Percentiles rank a stretch among this genome's conserved stretches.
Evolutionary conservation across 2,329 filamentous ascomycete genomes (phyloP).

Genomic region (Neonectria ditissima): DNA sequence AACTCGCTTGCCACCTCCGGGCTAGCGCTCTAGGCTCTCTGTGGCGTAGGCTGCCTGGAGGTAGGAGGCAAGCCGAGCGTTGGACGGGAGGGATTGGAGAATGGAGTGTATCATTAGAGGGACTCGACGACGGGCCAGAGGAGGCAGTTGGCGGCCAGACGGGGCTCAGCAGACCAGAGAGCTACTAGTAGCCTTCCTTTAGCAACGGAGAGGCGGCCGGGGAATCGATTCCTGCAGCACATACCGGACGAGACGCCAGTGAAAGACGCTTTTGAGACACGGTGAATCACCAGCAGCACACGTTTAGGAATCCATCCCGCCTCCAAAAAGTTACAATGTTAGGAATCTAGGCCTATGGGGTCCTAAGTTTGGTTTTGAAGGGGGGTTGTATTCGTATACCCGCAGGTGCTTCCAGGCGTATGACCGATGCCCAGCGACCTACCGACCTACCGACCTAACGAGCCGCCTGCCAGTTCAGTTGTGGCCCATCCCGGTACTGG

Average conservation of each 20-base stretch:
- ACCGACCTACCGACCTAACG: conserved; percentile 2
- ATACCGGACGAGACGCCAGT: not conserved
- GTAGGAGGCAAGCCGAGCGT: not conserved
- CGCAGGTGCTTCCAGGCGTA: not conserved
- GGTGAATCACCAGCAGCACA: conserved; percentile 3
- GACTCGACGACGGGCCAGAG: not conserved
- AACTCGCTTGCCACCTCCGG: conserved; percentile 1
- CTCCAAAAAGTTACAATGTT: conserved; percentile 14
- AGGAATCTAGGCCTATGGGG: conserved; percentile 19
- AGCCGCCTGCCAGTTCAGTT: conserved; percentile 16
- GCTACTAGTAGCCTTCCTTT: no score
- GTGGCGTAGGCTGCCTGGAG: conserved; percentile 10
- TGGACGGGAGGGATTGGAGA: not conserved
- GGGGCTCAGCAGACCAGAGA: no score
- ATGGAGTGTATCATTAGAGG: no score
- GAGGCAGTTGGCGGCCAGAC: no score
- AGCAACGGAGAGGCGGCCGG: conserved; percentile 8
- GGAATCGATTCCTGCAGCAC: conserved; percentile 9
- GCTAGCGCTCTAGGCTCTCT: conserved; percentile 16
- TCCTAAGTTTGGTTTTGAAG: not conserved
- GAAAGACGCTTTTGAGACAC: not conserved
- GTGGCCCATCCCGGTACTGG: conserved; percentile 25
- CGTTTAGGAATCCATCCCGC: conserved; percentile 20
- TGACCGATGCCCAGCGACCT: conserved; percentile 1
- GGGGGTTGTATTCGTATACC: conserved; percentile 7